A percentile compares a stretch with the other conserved stretches of the same genome.
Conservation (phyloP, 1,139 yeast genomes). For the Candida sp. region DNA sequence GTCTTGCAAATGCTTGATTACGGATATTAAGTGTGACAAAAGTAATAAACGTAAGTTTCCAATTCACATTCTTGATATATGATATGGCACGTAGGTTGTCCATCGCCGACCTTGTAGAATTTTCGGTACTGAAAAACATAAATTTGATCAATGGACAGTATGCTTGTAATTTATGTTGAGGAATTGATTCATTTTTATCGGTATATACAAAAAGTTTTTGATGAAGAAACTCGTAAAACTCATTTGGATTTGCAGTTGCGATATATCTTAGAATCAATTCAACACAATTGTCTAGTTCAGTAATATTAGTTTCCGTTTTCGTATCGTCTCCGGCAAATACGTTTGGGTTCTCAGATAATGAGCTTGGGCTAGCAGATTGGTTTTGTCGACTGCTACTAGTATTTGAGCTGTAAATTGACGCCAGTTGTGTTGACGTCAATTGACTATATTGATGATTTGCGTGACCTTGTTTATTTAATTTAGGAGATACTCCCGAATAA, state of each 20-base stretch:
- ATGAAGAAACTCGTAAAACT: constrained; percentile 40
- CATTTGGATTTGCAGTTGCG: constrained; percentile 54
- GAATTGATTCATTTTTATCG: constrained; percentile 35
- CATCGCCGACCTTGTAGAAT: constrained; percentile 33
- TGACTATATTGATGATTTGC: not conserved
- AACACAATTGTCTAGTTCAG: constrained; percentile 43
- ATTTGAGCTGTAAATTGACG: not conserved
- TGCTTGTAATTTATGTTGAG: constrained; percentile 34
- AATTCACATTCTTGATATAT: constrained; percentile 45
- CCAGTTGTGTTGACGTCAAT: constrained; percentile 6
- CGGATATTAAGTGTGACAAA: constrained; percentile 49
- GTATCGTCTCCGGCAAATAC: not conserved
- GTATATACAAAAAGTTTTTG: constrained; percentile 33
- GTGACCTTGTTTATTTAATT: not conserved
- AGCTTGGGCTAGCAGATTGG: not conserved
- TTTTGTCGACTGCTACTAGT: not conserved
- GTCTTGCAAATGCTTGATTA: constrained; percentile 57
- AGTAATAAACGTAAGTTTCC: constrained; percentile 51
- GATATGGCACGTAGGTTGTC: constrained; percentile 38
- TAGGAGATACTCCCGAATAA: not conserved
- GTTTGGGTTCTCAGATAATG: not conserved
- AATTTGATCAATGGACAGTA: constrained; percentile 52
- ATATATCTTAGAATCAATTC: constrained; percentile 46
- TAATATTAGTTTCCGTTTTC: constrained; percentile 2
- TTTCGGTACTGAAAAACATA: constrained; percentile 41